Percentiles rank a stretch among this genome's conserved stretches.
phyloP scores from a whole-genome alignment of 805 yeast species.

The Kazachstania viticola region DNA sequence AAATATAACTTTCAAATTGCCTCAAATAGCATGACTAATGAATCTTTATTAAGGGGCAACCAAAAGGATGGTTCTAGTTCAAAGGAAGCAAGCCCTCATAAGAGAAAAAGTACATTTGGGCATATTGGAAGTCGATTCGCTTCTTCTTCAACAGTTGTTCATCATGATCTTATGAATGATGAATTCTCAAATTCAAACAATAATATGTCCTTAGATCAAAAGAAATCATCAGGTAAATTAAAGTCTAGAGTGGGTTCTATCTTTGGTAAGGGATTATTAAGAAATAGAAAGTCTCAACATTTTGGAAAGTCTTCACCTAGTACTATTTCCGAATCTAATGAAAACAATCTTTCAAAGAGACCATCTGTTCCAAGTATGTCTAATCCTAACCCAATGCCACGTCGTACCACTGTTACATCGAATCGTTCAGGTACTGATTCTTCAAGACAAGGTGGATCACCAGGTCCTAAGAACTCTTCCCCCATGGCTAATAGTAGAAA shows the following conservation, averaged over 20 bases:
- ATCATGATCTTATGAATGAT: conserved; percentile 23
- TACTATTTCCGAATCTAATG: no score
- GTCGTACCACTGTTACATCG: no score
- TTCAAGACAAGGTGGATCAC: no score
- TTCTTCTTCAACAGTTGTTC: conserved; percentile 21
- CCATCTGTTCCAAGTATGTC: no score
- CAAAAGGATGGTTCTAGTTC: neutral
- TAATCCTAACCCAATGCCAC: no score
- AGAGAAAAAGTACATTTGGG: conserved; percentile 20
- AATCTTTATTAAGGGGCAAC: neutral
- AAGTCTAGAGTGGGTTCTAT: conserved; percentile 69
- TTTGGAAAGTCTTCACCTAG: no score
- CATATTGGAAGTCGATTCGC: conserved; percentile 18
- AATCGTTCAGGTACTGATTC: no score
- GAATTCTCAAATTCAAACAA: conserved; percentile 23
- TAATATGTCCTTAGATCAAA: conserved; percentile 21
- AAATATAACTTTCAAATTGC: conserved; percentile 13
- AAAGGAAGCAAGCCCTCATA: conserved; percentile 2
- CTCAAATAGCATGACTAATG: neutral
- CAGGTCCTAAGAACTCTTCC: no score
- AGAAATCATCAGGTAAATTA: conserved; percentile 31
- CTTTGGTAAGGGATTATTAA: conserved; percentile 48
- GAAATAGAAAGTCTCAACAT: conserved; percentile 17
- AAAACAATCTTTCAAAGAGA: no score
- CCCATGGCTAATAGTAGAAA: no score